A percentile compares a stretch with the other conserved stretches of the same genome.
These are phyloP conservation scores for Apostasia shenzhenica DNA, from an alignment of 106 monocot species.

Conservation along the genomic window DNA sequence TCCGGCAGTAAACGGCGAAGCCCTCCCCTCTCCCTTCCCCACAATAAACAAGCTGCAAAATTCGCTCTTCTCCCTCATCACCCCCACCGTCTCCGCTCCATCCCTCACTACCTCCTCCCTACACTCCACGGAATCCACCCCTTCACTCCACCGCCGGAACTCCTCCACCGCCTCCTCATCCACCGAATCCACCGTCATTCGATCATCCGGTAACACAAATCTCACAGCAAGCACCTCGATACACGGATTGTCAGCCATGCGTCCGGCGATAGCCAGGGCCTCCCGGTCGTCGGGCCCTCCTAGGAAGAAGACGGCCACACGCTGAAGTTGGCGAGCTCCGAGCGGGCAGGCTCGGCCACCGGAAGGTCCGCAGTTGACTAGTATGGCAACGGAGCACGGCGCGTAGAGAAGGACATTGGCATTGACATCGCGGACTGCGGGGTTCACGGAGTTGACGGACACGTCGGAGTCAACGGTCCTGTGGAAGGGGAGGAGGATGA, in stretches of 20 bases:
- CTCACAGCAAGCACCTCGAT: slow-evolving; percentile 29
- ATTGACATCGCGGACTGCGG: slow-evolving; percentile 33
- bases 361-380: slow-evolving; percentile 44
- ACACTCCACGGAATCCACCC: slow-evolving; percentile 27
- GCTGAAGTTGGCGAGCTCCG: background rate
- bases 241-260: slow-evolving; percentile 33
- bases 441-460: slow-evolving; percentile 21
- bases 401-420: slow-evolving; percentile 33
- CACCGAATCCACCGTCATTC: background rate
- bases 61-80: slow-evolving; percentile 28
- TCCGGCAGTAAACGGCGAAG: slow-evolving; percentile 26
- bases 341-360: background rate
- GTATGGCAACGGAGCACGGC: slow-evolving; percentile 60
- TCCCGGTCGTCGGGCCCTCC: slow-evolving; percentile 74
- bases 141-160: slow-evolving; percentile 26
- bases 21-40: slow-evolving; percentile 35
- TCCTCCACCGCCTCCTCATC: slow-evolving; percentile 60
- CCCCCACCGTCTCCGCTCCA: slow-evolving; percentile 53
- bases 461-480: slow-evolving; percentile 39
- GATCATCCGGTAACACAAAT: slow-evolving; percentile 9
- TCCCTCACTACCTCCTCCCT: slow-evolving; percentile 34
- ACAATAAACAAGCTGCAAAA: slow-evolving; percentile 47
- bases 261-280: slow-evolving; percentile 26
- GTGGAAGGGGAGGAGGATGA: slow-evolving; percentile 50
- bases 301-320: slow-evolving; percentile 41